These are phyloP conservation scores for Puccinia novopanici DNA, from an alignment of 1,284 basidiomycete species.

Conservation along the genomic window DNA sequence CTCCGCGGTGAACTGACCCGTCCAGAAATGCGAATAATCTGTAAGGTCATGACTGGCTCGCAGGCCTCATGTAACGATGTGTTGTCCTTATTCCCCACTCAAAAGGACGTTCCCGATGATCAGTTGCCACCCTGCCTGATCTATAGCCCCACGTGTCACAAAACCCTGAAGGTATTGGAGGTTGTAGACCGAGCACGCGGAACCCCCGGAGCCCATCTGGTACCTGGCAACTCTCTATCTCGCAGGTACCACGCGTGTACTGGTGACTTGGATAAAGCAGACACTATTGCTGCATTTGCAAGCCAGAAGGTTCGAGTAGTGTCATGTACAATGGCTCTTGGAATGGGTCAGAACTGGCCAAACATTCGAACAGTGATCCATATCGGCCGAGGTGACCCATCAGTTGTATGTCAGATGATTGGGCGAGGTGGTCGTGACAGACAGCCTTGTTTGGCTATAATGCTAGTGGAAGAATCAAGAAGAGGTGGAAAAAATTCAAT, in stretches of 20 bases:
- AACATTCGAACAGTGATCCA: neutral
- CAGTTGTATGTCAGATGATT: conserved; percentile 15
- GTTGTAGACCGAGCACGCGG: neutral
- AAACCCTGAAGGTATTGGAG: neutral
- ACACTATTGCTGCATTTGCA: neutral
- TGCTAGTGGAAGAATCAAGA: neutral
- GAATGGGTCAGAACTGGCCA: no score
- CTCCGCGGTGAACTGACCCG: neutral
- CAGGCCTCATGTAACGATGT: neutral
- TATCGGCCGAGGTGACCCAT: conserved; percentile 4
- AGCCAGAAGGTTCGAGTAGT: neutral
- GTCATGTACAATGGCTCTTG: conserved; percentile 17
- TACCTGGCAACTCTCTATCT: no score
- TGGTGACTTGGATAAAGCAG: neutral
- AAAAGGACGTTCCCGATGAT: neutral
- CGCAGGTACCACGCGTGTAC: neutral
- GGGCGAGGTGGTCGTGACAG: neutral
- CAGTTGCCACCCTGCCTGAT: neutral
- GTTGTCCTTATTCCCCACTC: neutral
- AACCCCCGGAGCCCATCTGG: neutral
- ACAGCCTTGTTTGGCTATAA: neutral
- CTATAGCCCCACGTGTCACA: neutral
- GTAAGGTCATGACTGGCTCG: neutral
- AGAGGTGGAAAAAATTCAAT: neutral
- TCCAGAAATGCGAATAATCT: neutral